Percentiles rank a stretch among this genome's conserved stretches.
Conservation (phyloP, 2,329 filamentous ascomycete genomes). For the Pseudogymnoascus pannorum region DNA sequence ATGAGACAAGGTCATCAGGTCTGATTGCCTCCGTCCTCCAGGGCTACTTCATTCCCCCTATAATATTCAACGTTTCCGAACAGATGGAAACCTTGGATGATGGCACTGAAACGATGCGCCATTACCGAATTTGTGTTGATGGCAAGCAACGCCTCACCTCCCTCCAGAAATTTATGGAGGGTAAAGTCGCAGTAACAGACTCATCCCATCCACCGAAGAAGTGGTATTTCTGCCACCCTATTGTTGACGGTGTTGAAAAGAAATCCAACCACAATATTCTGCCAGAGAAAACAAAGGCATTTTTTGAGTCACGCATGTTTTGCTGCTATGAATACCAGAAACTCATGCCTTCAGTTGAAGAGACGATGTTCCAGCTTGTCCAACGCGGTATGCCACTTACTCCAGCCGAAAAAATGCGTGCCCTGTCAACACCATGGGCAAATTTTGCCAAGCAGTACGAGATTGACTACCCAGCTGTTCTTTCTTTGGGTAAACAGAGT, state of each 20-base stretch:
- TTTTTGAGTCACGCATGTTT: constrained; percentile 35
- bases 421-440: constrained; percentile 39
- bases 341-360: constrained; percentile 35
- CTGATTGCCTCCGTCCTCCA: constrained; percentile 27
- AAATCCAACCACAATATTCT: constrained; percentile 28
- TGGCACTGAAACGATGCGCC: constrained; percentile 14
- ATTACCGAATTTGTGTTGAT: constrained; percentile 36
- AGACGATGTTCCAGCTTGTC: constrained; percentile 41
- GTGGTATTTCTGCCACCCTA: constrained; percentile 32
- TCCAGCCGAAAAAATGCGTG: constrained; percentile 39
- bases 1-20: constrained; percentile 27
- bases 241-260: constrained; percentile 19
- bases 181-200: constrained; percentile 38
- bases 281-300: constrained; percentile 28
- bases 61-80: constrained; percentile 37
- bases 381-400: constrained; percentile 39
- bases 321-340: constrained; percentile 37
- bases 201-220: constrained; percentile 30
- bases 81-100: constrained; percentile 14
- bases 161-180: constrained; percentile 37
- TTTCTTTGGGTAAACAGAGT: constrained; percentile 21
- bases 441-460: constrained; percentile 36
- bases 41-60: constrained; percentile 37
- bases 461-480: constrained; percentile 33
- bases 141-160: constrained; percentile 42